These are phyloP conservation scores for Penicillium ucsense DNA, from an alignment of 495 filamentous ascomycete genomes.

Conservation along the genomic window DNA sequence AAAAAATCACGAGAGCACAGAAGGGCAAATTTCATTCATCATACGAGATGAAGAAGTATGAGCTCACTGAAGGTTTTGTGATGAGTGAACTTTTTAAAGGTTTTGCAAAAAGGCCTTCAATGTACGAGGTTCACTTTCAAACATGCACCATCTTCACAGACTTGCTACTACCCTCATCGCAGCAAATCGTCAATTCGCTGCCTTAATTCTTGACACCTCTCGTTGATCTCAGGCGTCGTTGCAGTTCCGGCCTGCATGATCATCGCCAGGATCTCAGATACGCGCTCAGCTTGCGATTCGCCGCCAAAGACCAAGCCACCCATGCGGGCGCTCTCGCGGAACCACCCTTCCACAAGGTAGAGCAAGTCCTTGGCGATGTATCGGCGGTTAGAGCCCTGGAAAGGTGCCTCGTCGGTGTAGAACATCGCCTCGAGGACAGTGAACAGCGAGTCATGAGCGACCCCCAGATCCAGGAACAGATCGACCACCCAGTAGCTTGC, in stretches of 20 bases:
- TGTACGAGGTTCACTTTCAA: no score
- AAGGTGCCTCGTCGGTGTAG: conserved; percentile 76
- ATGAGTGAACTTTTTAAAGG: no score
- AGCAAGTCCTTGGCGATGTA: conserved; percentile 53
- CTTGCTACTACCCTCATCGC: conserved; percentile 13
- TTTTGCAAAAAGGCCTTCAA: no score
- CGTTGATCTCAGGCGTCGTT: conserved; percentile 2
- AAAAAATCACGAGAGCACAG: not conserved
- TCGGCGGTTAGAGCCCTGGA: conserved; percentile 54
- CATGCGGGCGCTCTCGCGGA: conserved; percentile 45
- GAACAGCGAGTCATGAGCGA: conserved; percentile 65
- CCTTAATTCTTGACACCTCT: conserved; percentile 29
- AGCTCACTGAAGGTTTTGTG: no score
- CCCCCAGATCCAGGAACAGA: conserved; percentile 64
- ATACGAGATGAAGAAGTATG: no score
- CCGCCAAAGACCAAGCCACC: conserved; percentile 45
- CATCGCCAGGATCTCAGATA: conserved; percentile 37
- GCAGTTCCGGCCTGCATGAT: conserved; percentile 20
- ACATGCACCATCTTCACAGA: no score
- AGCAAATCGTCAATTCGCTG: conserved; percentile 35
- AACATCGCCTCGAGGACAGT: conserved; percentile 73
- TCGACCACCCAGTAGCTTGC: conserved; percentile 75
- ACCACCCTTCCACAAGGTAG: conserved; percentile 55
- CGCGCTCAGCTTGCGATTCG: conserved; percentile 36
- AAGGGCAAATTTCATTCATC: no score